A percentile compares a stretch with the other conserved stretches of the same genome.
Evolutionary conservation across 2,329 filamentous ascomycete genomes (phyloP).

Genomic region (Pyricularia pennisetigena): DNA sequence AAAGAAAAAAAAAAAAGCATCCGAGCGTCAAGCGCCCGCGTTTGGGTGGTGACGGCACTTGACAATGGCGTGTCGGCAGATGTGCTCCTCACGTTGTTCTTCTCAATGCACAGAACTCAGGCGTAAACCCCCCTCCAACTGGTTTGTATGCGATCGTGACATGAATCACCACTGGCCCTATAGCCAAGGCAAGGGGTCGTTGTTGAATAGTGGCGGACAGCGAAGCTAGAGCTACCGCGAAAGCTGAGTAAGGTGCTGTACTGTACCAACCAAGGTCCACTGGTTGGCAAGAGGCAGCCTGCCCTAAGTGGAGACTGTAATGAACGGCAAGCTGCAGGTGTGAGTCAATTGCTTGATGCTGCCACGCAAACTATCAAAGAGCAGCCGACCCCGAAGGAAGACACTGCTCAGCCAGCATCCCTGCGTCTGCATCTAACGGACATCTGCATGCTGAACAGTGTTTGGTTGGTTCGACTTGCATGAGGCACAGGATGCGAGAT

Average conservation of each 20-base stretch:
- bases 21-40: neutral
- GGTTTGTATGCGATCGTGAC: no score
- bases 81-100: neutral
- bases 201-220: no score
- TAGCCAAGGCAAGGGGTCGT: no score
- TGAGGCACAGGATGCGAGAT: neutral
- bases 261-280: neutral
- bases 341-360: neutral
- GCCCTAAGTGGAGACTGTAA: neutral
- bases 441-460: neutral
- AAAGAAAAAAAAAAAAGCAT: neutral
- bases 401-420: neutral
- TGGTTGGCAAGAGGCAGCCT: neutral
- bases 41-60: neutral
- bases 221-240: neutral
- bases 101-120: no score
- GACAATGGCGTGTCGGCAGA: neutral
- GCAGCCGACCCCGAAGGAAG: neutral
- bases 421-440: neutral
- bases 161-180: no score
- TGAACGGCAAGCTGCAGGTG: neutral
- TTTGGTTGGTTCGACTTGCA: neutral
- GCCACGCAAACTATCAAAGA: neutral
- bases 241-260: neutral
- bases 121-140: no score